phyloP scores from a whole-genome alignment of 2,329 filamentous ascomycete species.

The Ophiostoma fasciatum region DNA sequence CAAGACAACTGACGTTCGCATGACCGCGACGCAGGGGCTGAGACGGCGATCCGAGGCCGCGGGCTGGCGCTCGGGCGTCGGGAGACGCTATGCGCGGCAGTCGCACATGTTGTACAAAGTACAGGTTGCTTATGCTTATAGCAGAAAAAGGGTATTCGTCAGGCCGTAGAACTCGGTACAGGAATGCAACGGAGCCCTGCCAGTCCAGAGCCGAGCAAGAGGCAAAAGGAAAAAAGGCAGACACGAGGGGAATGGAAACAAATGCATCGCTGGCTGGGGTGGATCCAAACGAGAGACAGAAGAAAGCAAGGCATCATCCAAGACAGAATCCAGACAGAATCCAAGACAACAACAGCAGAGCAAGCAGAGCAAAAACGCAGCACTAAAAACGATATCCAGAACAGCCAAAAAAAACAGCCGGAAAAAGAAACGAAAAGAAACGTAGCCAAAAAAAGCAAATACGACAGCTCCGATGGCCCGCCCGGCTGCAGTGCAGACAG shows the following conservation, averaged over 20 bases:
- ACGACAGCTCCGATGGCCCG: neutral
- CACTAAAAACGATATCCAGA: constrained; percentile 4
- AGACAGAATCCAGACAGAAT: neutral
- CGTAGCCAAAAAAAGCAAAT: neutral
- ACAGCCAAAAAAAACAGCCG: neutral
- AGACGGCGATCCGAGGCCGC: no score
- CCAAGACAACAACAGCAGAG: neutral
- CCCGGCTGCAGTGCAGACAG: no score
- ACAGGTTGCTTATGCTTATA: no score
- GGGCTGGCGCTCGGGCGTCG: no score
- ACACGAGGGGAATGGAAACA: neutral
- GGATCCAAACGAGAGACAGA: neutral
- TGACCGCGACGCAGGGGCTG: no score
- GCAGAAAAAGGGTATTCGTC: no score
- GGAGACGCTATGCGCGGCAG: no score
- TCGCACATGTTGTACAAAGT: no score
- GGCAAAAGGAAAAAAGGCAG: neutral
- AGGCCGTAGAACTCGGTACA: no score
- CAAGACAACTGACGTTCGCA: no score
- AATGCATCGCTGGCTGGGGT: constrained; percentile 5
- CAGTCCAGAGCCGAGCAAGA: no score
- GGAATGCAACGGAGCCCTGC: no score
- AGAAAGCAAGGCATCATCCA: neutral
- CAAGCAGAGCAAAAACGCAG: neutral
- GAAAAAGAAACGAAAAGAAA: neutral